Evolutionary conservation across 2,329 filamentous ascomycete species (phyloP).

Genomic region (Diaporthe sp.): DNA sequence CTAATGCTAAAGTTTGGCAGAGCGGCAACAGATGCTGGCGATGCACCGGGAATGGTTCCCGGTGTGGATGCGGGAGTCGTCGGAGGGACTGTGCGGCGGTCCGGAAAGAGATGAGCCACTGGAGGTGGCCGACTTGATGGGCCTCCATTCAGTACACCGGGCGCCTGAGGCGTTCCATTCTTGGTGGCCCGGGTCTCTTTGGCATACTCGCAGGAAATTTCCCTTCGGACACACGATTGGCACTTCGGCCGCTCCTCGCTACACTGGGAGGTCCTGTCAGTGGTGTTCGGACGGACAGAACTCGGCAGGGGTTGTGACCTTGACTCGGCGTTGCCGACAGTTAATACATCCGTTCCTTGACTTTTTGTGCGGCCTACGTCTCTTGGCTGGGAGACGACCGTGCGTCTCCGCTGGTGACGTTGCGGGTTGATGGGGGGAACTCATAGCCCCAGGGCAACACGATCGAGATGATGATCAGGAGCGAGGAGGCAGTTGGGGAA

Average conservation of each 20-base stretch:
- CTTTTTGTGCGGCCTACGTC: constrained; percentile 1
- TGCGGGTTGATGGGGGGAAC: background rate
- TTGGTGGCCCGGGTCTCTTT: background rate
- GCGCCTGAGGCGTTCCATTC: background rate
- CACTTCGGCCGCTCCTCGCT: constrained; percentile 4
- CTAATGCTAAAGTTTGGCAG: background rate
- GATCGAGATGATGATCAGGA: background rate
- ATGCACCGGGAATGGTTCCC: background rate
- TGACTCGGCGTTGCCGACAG: constrained; percentile 1
- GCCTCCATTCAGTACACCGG: background rate
- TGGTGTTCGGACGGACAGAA: background rate
- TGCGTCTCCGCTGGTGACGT: background rate
- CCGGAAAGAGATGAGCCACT: background rate
- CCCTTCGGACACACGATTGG: background rate
- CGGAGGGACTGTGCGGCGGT: background rate
- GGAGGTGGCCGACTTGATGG: no score
- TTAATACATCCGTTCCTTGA: background rate
- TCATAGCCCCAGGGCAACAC: background rate
- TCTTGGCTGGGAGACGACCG: background rate
- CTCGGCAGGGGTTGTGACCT: background rate
- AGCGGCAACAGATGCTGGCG: background rate
- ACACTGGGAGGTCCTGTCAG: background rate
- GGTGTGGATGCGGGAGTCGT: background rate
- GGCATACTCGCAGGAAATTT: background rate
- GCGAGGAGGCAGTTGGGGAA: background rate